A percentile compares a stretch with the other conserved stretches of the same genome.
phyloP scores from a whole-genome alignment of 202 grass and related monocot genomes.

The Setaria italica region DNA sequence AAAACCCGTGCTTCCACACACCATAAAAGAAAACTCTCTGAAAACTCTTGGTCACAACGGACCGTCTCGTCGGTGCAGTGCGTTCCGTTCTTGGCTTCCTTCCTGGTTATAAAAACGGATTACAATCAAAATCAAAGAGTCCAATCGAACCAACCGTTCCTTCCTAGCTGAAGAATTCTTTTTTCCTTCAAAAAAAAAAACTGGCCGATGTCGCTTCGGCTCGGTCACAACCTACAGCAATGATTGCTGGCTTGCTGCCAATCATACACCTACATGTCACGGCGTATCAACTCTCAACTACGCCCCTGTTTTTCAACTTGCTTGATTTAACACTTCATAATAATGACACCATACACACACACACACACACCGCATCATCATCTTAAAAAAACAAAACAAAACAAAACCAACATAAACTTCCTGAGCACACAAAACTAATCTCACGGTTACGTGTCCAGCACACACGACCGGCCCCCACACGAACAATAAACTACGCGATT shows the following conservation, averaged over 20 bases:
- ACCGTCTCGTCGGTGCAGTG: too few relatives aligned
- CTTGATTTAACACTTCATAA: constrained; percentile 19
- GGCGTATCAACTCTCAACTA: background rate
- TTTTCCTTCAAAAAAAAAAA: too few relatives aligned
- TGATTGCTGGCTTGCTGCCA: constrained; percentile 12
- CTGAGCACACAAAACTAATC: background rate
- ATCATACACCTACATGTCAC: constrained; percentile 43
- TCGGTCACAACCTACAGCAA: too few relatives aligned
- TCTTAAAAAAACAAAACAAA: background rate
- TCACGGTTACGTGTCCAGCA: constrained; percentile 14
- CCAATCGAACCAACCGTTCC: too few relatives aligned
- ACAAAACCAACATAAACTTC: constrained; percentile 20
- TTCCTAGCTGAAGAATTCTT: too few relatives aligned
- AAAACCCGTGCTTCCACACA: too few relatives aligned
- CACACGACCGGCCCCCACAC: background rate
- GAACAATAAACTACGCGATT: background rate
- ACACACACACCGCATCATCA: background rate
- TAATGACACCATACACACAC: background rate
- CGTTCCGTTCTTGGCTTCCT: too few relatives aligned
- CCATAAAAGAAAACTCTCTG: too few relatives aligned
- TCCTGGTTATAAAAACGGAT: too few relatives aligned
- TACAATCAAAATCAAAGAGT: too few relatives aligned
- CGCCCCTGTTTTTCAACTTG: background rate
- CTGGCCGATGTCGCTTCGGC: too few relatives aligned
- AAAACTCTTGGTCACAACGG: too few relatives aligned